Base-by-base conservation (phyloP, 176 grass and related monocot species). In the Aegilops bicornis region DNA sequence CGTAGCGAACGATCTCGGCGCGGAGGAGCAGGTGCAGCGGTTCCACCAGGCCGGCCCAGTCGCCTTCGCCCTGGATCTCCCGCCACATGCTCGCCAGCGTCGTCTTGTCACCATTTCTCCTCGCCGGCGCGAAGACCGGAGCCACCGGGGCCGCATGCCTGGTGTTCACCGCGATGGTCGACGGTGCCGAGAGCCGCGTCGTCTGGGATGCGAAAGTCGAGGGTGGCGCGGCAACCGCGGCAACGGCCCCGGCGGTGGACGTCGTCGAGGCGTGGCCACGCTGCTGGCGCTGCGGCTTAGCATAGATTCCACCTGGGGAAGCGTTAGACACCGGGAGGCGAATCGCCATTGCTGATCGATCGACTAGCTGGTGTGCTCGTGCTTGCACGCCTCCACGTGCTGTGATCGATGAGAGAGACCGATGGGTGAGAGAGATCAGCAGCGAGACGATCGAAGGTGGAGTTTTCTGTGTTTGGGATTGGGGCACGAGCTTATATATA, bases 1-100 rank as follows among this genome's bases (percentile, higher is more conserved):
- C 95, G 29, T 97, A 97, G 10, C 92, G 79, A 22, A 97, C 88
- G 67, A 97, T 91, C 87, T 95, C 95, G 52, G 79, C 27, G 15
- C 90, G 87, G 59, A 95, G 95, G 16, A 97, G 79, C 3, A 91
- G 92, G 72, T 91, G 86, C 16, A 97, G 82, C 10, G 95, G 92
- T 45, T 84, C 87, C 29, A 95, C 83, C 25, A 97, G 84, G 16
- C 88, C 81, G 2, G 39, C 69, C 95, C 95, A 97, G 80, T 97
- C 85, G 2, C 68, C 16, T 5, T 72, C 68, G 22, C 95, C 95
- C 81, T 97, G 95, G 32, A 95, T 76, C 87, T 95, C 83, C 63
- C 89, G 68, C 92, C 95, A 97, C 89, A 86, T 82, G 73, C 77
- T 68, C 23, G 88, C 77, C 67, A 94, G 23, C 7, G 75, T 42